Conservation (phyloP, 306 rosid species). For the Leucaena leucocephala region DNA sequence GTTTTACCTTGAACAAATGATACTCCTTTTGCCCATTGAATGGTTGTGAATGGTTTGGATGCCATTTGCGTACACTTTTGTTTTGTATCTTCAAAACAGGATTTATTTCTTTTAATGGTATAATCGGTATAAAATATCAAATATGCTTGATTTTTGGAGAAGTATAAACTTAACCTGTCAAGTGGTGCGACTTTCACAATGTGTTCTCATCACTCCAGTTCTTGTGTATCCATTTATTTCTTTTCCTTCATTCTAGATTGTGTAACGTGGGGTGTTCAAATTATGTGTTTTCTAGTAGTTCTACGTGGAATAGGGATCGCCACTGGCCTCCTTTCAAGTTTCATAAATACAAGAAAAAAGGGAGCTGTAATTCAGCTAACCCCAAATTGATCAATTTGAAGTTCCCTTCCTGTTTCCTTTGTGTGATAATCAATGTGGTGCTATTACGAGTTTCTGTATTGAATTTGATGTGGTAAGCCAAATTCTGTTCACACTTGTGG, state of each 20-base stretch:
- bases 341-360: not conserved
- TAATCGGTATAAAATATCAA: conserved; percentile 11
- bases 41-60: conserved; percentile 24
- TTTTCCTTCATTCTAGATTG: not conserved
- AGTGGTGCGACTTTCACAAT: not conserved
- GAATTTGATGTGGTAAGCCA: not conserved
- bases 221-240: conserved; percentile 28
- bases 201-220: conserved; percentile 2
- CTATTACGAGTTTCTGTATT: not conserved
- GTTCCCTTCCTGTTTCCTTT: not conserved
- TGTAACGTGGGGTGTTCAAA: conserved; percentile 2
- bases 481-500: not conserved
- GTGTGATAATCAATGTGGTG: not conserved
- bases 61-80: conserved; percentile 3
- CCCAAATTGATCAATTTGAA: not conserved
- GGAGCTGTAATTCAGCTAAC: not conserved
- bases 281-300: conserved; percentile 12
- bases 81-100: conserved; percentile 17
- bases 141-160: conserved; percentile 1
- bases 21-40: conserved; percentile 5
- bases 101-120: conserved; percentile 14
- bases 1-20: conserved; percentile 11
- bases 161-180: conserved; percentile 10
- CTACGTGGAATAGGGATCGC: not conserved
- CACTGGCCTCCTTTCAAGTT: not conserved